These are phyloP conservation scores for Taphrina wiesneri DNA, from an alignment of 1,139 yeast species.

Conservation along the genomic window DNA sequence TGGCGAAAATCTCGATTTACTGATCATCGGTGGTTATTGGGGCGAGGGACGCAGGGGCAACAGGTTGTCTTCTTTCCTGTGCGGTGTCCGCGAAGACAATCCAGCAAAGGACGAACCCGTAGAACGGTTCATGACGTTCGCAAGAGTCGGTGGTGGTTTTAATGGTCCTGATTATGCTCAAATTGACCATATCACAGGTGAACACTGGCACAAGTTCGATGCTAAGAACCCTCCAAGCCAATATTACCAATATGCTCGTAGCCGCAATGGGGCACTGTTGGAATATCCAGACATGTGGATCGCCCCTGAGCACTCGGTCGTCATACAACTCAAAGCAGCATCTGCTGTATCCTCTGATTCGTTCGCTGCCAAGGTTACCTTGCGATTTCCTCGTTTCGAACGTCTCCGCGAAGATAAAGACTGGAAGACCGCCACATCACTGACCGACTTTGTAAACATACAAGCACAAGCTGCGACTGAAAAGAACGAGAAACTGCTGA, in stretches of 20 bases:
- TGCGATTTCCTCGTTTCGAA: slow-evolving; percentile 75
- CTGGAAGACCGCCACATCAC: slow-evolving; percentile 58
- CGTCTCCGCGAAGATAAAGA: slow-evolving; percentile 68
- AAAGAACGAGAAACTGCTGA: slow-evolving; percentile 33
- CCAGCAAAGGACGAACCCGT: slow-evolving; percentile 41
- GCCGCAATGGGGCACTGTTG: slow-evolving; percentile 40
- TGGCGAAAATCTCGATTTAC: slow-evolving; percentile 81
- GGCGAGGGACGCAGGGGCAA: slow-evolving; percentile 57
- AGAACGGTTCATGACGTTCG: slow-evolving; percentile 58
- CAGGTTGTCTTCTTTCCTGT: slow-evolving; percentile 60
- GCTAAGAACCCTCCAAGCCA: slow-evolving; percentile 46
- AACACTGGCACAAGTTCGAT: slow-evolving; percentile 60
- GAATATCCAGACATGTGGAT: slow-evolving; percentile 75
- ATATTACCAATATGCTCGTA: slow-evolving; percentile 58
- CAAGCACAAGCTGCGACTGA: slow-evolving; percentile 37
- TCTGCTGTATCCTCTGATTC: slow-evolving; percentile 55
- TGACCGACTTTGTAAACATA: slow-evolving; percentile 46
- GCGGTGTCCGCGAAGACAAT: slow-evolving; percentile 60
- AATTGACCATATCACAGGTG: slow-evolving; percentile 57
- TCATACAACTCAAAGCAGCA: slow-evolving; percentile 82
- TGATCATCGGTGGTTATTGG: slow-evolving; percentile 73
- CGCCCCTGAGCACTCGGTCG: slow-evolving; percentile 66
- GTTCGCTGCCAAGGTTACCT: slow-evolving; percentile 67
- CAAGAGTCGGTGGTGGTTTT: slow-evolving; percentile 84
- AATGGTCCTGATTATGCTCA: slow-evolving; percentile 60